A percentile compares a stretch with the other conserved stretches of the same genome.
Evolutionary conservation across 2,329 filamentous ascomycete genomes (phyloP).

Genomic region (Calonectria pteridis): DNA sequence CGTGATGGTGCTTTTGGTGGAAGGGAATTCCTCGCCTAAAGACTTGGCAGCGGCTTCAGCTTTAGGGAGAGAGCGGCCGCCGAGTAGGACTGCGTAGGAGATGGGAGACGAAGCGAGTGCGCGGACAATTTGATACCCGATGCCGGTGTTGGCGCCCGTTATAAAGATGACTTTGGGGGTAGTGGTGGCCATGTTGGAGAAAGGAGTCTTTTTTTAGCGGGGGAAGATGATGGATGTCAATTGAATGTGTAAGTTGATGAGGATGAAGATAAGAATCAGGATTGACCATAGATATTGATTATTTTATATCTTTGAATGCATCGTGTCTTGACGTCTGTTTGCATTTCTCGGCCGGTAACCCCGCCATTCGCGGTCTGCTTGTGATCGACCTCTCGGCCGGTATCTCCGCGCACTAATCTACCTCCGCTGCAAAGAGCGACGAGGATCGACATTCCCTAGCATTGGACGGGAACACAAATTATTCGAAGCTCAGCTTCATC

Average conservation of each 20-base stretch:
- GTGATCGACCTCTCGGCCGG: neutral
- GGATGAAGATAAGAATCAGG: neutral
- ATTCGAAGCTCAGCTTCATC: neutral
- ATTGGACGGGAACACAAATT: neutral
- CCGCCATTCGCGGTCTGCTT: neutral
- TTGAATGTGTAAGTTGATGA: neutral
- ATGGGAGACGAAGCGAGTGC: slow-evolving; percentile 32
- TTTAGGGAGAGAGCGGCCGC: slow-evolving; percentile 40
- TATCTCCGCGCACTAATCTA: slow-evolving; percentile 4
- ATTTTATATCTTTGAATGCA: neutral
- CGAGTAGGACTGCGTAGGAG: slow-evolving; percentile 44
- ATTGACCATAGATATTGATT: neutral
- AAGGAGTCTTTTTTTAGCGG: too few relatives aligned
- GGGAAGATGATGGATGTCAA: neutral
- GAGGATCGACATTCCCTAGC: neutral
- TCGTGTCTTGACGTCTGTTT: neutral
- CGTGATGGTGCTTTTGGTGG: neutral
- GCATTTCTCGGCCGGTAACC: slow-evolving; percentile 13
- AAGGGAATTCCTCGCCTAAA: neutral
- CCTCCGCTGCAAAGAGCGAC: neutral
- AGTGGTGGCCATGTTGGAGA: neutral
- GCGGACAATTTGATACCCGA: slow-evolving; percentile 44
- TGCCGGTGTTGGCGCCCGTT: slow-evolving; percentile 43
- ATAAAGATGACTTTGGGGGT: slow-evolving; percentile 8
- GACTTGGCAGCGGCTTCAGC: slow-evolving; percentile 34